Percentiles rank a stretch among this genome's conserved stretches.
phyloP scores from a whole-genome alignment of 306 rosid species.

The Quercus dentata region DNA sequence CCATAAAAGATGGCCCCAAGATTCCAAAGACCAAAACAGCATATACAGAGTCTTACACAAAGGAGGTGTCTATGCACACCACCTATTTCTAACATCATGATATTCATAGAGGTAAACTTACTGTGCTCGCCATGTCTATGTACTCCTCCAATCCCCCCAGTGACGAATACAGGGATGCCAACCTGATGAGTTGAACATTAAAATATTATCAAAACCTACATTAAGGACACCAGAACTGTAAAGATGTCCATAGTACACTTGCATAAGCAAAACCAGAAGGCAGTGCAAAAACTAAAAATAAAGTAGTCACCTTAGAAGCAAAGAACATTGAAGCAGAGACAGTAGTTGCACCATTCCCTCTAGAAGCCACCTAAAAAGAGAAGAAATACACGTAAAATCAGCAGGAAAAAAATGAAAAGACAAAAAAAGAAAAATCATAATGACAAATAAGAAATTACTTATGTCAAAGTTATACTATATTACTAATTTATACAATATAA shows the following conservation, averaged over 20 bases:
- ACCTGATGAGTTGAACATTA: conserved; percentile 42
- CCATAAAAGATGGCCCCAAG: not conserved
- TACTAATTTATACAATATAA: conserved; percentile 1
- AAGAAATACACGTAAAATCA: conserved; percentile 12
- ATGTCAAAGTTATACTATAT: not conserved
- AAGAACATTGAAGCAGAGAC: conserved; percentile 90
- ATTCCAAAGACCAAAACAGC: not conserved
- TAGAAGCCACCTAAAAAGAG: conserved; percentile 58
- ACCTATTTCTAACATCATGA: conserved; percentile 8
- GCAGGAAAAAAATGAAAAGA: not conserved
- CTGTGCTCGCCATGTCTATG: conserved; percentile 83
- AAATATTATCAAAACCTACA: not conserved
- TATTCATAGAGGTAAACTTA: conserved; percentile 35
- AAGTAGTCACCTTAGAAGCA: conserved; percentile 59
- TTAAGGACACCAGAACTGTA: conserved; percentile 9
- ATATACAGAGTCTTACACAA: not conserved
- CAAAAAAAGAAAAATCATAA: not conserved
- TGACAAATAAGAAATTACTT: not conserved
- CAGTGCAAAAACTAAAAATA: conserved; percentile 5
- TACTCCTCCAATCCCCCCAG: conserved; percentile 97
- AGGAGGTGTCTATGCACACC: conserved; percentile 8
- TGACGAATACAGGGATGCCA: conserved; percentile 77
- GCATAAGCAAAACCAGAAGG: not conserved
- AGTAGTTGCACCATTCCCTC: conserved; percentile 92
- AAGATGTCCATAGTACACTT: conserved; percentile 9